Base-by-base conservation (phyloP, 2,329 filamentous ascomycete species). In the Colletotrichum tropicicola region DNA sequence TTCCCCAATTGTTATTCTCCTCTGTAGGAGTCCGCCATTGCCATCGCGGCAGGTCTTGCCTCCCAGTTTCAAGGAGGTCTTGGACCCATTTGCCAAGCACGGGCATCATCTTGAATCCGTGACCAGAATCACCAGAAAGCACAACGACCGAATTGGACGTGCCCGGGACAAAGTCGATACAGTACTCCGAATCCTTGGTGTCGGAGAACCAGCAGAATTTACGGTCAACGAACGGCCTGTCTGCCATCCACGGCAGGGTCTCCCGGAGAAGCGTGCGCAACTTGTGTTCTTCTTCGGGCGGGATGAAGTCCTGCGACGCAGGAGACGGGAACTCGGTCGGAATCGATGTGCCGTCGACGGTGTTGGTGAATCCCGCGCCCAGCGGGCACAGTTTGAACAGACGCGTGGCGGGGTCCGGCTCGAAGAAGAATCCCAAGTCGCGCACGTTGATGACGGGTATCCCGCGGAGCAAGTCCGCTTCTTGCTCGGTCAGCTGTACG, bases 351-450 rank as follows among this genome's bases (percentile, higher is more conserved):
- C 49, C 32, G 49, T 52, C 19, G 21, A 69, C 53, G 6, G 71
- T 76, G 61, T 86, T 83, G 12, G 82, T 83, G 68, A 87, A 88
- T 0, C 87, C 88, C 1, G 82, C 84, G 2, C 86, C 86, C 71
- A 85, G 80, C 0, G 86, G 85, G 68, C 86, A 89, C 12, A 90
- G 70, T 73, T 90, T 90, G 47, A 90, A 74, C 3, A 89, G 72
- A 17, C 82, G 81, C 0, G 87, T 89, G 63, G 80, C 79, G 0
- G 80, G 83, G 67, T 90, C 87, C 0, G 88, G 87, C 73, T 90
- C 88, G 63, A 90, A 90, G 75, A 89, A 87, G 77, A 90, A 90
- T 0, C 87, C 87, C 0, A 90, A 75, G 65, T 90, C 88, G 2
- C 87, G 82, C 1, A 84, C 83, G 58, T 89, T 87, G 1, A 84